Conservation (phyloP, 306 rosid genomes). For the Citrullus amarus region DNA sequence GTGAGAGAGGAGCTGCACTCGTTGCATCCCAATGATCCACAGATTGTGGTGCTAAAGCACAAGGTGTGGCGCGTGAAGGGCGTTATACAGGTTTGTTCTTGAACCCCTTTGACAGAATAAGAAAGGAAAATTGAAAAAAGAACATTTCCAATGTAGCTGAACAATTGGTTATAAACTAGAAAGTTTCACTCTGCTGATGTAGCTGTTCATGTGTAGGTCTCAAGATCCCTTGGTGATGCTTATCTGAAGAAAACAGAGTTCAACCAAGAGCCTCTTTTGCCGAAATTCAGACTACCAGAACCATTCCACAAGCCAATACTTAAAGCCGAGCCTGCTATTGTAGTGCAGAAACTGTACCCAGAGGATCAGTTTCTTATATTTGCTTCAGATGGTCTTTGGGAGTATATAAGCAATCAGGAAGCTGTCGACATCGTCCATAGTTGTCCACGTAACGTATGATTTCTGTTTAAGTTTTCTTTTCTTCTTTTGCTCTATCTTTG, state of each 20-base stretch:
- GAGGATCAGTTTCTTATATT: constrained; percentile 76
- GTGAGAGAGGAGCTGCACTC: constrained; percentile 73
- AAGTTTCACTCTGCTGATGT: background rate
- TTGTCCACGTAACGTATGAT: constrained; percentile 64
- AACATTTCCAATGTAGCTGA: background rate
- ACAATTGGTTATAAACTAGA: background rate
- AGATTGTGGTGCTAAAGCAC: constrained; percentile 79
- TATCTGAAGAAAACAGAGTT: constrained; percentile 76
- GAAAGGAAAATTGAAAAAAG: too few relatives aligned
- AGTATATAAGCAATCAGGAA: constrained; percentile 77
- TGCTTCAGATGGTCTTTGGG: constrained; percentile 99
- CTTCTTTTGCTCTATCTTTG: background rate
- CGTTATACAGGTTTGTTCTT: constrained; percentile 63
- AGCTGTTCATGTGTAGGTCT: constrained; percentile 47
- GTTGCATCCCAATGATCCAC: constrained; percentile 89
- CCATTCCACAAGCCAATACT: constrained; percentile 75
- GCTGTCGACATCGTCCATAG: constrained; percentile 77
- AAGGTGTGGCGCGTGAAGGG: constrained; percentile 99
- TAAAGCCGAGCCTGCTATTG: constrained; percentile 68
- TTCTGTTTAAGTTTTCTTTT: constrained; percentile 4
- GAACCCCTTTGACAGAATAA: background rate
- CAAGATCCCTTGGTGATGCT: constrained; percentile 96
- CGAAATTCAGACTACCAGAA: constrained; percentile 67
- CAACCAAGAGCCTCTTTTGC: constrained; percentile 58
- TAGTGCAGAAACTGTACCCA: constrained; percentile 47